Conservation (phyloP, 441 rosid species). For the Dalechampia spathulata region DNA sequence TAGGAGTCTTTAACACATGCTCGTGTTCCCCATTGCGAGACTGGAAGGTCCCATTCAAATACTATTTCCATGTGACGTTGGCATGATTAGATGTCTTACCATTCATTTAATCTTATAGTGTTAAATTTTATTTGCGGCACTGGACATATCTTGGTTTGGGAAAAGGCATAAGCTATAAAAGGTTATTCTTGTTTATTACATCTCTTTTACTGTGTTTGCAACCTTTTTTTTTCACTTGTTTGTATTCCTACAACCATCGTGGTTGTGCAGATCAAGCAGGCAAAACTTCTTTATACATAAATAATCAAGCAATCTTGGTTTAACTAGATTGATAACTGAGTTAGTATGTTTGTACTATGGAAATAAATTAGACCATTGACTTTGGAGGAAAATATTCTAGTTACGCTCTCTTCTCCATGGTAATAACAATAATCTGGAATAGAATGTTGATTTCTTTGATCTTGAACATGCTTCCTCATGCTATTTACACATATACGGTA, state of each 20-base stretch:
- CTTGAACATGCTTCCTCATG: too few relatives aligned
- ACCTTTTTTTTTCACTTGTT: background rate
- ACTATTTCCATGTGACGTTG: slow-evolving; percentile 1
- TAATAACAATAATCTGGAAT: background rate
- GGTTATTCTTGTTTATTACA: background rate
- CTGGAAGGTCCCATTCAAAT: slow-evolving; percentile 17
- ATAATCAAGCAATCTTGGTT: too few relatives aligned
- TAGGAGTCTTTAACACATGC: slow-evolving; percentile 20
- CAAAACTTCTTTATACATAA: too few relatives aligned
- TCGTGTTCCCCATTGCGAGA: slow-evolving; percentile 11
- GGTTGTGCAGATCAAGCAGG: slow-evolving; percentile 2
- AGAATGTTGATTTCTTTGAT: background rate
- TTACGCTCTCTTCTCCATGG: background rate
- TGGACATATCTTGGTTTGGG: slow-evolving; percentile 1
- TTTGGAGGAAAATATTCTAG: background rate
- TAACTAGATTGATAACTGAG: too few relatives aligned
- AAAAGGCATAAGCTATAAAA: slow-evolving; percentile 5
- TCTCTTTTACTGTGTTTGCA: too few relatives aligned
- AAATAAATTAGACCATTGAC: background rate
- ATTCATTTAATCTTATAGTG: background rate
- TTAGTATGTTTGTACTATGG: too few relatives aligned
- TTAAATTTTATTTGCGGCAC: slow-evolving; percentile 1
- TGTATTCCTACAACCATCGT: background rate
- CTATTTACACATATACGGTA: background rate
- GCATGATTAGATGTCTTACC: background rate